These are phyloP conservation scores for Ustilago lituana DNA, from an alignment of 1,284 basidiomycete species.

Conservation along the genomic window DNA sequence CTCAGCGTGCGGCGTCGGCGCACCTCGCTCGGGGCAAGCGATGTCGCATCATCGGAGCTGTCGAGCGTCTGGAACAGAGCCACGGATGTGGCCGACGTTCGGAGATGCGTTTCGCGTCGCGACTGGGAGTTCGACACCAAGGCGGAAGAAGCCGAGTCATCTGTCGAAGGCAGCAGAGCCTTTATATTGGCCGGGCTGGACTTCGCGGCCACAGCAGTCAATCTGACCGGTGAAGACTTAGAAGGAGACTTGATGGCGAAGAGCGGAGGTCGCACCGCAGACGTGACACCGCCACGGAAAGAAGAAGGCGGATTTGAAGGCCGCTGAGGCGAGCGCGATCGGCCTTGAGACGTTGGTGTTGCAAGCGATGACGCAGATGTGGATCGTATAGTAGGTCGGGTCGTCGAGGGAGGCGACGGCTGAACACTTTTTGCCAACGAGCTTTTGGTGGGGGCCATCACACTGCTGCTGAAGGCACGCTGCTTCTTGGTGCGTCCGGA, in stretches of 20 bases:
- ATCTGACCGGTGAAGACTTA: neutral
- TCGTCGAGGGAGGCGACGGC: slow-evolving; percentile 9
- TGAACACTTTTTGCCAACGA: slow-evolving; percentile 33
- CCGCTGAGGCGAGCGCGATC: slow-evolving; percentile 24
- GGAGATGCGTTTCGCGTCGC: no score
- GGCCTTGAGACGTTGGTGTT: neutral
- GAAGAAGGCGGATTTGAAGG: slow-evolving; percentile 30
- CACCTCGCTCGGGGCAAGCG: neutral
- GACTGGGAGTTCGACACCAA: no score
- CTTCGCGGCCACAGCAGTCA: neutral
- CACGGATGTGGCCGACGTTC: neutral
- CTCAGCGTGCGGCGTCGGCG: slow-evolving; percentile 22
- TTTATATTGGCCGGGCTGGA: neutral
- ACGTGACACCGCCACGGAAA: slow-evolving; percentile 10
- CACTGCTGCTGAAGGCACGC: slow-evolving; percentile 22
- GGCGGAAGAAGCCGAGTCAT: neutral
- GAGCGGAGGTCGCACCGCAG: slow-evolving; percentile 3
- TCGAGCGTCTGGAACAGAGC: neutral
- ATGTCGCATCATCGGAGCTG: neutral
- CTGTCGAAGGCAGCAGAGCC: neutral
- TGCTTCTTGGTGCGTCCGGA: neutral
- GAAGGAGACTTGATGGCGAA: slow-evolving; percentile 9
- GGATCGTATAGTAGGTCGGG: slow-evolving; percentile 6
- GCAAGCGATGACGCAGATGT: slow-evolving; percentile 11
- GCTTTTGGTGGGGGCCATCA: slow-evolving; percentile 33